phyloP scores from a whole-genome alignment of 805 yeast genomes.

The Kockiozyma suomiensis region DNA sequence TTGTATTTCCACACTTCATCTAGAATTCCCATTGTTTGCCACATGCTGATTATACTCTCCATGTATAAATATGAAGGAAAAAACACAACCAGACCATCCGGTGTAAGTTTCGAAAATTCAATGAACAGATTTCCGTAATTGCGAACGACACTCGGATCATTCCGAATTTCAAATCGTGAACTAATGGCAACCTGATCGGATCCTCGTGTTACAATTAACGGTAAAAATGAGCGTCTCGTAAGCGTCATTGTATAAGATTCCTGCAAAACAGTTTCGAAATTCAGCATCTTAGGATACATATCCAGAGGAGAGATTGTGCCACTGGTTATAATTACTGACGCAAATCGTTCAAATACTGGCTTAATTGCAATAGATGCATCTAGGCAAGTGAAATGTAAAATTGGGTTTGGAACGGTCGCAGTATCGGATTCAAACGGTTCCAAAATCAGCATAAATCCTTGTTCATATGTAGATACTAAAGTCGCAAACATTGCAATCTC shows the following conservation, averaged over 20 bases:
- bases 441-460: conserved; percentile 85
- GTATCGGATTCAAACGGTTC: conserved; percentile 96
- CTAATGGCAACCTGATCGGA: conserved; percentile 97
- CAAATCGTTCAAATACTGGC: conserved; percentile 91
- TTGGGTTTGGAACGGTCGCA: conserved; percentile 96
- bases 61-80: conserved; percentile 95
- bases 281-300: conserved; percentile 97
- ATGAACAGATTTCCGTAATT: conserved; percentile 91
- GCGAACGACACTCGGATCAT: conserved; percentile 96
- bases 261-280: conserved; percentile 89
- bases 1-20: conserved; percentile 99
- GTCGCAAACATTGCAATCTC: conserved; percentile 98
- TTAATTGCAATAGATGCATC: conserved; percentile 98
- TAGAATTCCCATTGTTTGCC: conserved; percentile 98
- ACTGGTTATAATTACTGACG: conserved; percentile 90
- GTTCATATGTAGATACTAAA: conserved; percentile 88
- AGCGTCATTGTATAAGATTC: conserved; percentile 96
- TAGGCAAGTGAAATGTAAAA: conserved; percentile 86
- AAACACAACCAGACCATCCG: conserved; percentile 97
- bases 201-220: conserved; percentile 95
- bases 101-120: conserved; percentile 92
- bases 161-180: conserved; percentile 93
- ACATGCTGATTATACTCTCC: conserved; percentile 97
- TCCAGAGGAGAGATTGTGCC: conserved; percentile 98
- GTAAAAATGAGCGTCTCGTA: conserved; percentile 87